Evolutionary conservation across 2,329 filamentous ascomycete genomes (phyloP), one percentile per base, ranked within the genome.

Genomic region (Alternaria postmessia): DNA sequence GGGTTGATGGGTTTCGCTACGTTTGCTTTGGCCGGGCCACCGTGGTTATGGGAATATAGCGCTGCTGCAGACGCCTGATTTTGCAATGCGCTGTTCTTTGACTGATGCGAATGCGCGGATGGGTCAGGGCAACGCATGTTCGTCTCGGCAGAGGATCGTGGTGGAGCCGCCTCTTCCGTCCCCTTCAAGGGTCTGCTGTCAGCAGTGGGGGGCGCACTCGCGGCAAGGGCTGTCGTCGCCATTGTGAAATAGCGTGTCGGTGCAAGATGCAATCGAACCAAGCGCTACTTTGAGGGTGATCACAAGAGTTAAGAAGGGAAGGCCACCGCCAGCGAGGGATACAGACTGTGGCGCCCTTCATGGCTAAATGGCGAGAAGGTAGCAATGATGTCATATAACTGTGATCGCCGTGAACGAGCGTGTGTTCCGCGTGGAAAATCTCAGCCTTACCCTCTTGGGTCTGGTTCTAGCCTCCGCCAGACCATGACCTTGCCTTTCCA

Each of bases 1-100:
- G 80, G 74, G 47, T 75, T 76, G 53, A 65, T 57, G 52, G 53
- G 51, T 16, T 49, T 62, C 41, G 63, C 56, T 38, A 66, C 64
- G 52, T 63, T 66, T 62, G 69, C 60, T 52, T 59, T 71, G 57
- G 46, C 54, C 59, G 74, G 54, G 68, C 65, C 68, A 12, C 69
- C 68, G 26, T 74, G 70, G 47, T 82, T 80, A 14, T 83, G 85
- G 49, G 81, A 85, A 72, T 86, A 86, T 14, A 89, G 77, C 6
- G 88, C 88, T 61, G 88, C 86, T 11, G 83, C 84, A n/a, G 87
- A 87, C 65, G 88, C 88, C 63, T 82, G 80, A 51, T 82, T 79
- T 61, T 82, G 81, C 22, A 84, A 72, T 46, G 74, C 73, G 53
- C 66, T 72, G 61, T 67, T 66, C 65, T 75, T 76, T 67, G 72